Evolutionary conservation across 768 basidiomycete species (phyloP).

Genomic region (Pleurotus giganteus): DNA sequence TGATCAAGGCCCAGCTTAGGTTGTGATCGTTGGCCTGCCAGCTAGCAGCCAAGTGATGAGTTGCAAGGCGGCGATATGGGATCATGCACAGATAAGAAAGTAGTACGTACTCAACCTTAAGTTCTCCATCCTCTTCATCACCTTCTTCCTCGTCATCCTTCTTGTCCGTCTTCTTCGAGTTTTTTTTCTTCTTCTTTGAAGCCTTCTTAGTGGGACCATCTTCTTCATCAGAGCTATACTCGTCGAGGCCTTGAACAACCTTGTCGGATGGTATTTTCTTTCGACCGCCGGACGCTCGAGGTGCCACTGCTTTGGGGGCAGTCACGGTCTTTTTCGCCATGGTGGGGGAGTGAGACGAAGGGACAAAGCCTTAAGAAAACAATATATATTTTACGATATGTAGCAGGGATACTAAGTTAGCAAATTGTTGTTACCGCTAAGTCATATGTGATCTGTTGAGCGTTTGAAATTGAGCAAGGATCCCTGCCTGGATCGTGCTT

Average conservation of each 20-base stretch:
- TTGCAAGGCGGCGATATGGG: too few relatives aligned
- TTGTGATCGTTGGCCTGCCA: slow-evolving; percentile 8
- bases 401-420: neutral
- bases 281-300: neutral
- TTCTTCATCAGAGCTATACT: neutral
- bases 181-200: neutral
- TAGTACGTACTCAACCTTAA: neutral
- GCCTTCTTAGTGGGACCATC: neutral
- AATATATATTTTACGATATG: too few relatives aligned
- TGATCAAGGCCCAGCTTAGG: slow-evolving; percentile 9
- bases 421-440: neutral
- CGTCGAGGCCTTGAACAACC: neutral
- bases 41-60: too few relatives aligned
- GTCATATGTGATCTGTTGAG: neutral
- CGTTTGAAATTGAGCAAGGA: neutral
- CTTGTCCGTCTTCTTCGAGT: neutral
- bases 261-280: neutral
- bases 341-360: too few relatives aligned
- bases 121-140: neutral
- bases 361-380: too few relatives aligned
- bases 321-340: neutral
- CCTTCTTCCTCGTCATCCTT: neutral
- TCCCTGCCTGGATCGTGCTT: neutral
- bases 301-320: neutral
- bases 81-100: neutral